A percentile compares a stretch with the other conserved stretches of the same genome.
Conservation (phyloP, 2,329 filamentous ascomycete genomes). For the Amauroascus niger region DNA sequence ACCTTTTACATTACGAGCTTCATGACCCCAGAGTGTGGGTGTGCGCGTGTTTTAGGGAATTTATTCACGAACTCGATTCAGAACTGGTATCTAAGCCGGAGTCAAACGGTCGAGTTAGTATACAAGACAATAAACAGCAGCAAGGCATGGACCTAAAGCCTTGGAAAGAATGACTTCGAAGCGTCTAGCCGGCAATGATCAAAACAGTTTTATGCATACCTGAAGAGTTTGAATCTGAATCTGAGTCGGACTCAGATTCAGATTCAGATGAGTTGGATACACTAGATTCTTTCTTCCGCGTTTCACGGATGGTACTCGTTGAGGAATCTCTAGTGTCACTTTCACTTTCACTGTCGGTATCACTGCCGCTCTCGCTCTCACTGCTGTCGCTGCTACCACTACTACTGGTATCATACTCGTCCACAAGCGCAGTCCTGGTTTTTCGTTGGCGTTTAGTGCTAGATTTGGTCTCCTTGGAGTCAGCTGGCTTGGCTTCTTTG, state of each 20-base stretch:
- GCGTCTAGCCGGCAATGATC: not conserved
- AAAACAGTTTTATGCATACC: not conserved
- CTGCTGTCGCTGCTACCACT: conserved; percentile 22
- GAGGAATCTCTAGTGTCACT: too few species aligned
- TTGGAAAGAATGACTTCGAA: too few species aligned
- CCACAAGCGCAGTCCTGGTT: conserved; percentile 32
- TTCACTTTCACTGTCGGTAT: conserved; percentile 17
- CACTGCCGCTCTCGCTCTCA: conserved; percentile 21
- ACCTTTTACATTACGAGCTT: too few species aligned
- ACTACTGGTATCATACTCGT: conserved; percentile 35
- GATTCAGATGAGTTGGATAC: conserved; percentile 5
- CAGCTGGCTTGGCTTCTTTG: conserved; percentile 8
- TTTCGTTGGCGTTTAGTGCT: conserved; percentile 14
- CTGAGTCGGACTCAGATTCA: conserved; percentile 6
- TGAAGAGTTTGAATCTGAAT: conserved; percentile 10
- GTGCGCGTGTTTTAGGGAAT: too few species aligned
- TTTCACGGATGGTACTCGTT: not conserved
- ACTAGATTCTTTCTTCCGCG: not conserved
- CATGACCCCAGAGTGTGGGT: too few species aligned
- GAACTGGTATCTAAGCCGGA: not conserved
- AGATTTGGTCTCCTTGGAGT: not conserved
- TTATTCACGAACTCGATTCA: not conserved
- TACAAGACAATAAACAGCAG: not conserved
- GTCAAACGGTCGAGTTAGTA: not conserved
- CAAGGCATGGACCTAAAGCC: not conserved